Evolutionary conservation across 352 stramenopile species (phyloP).

Genomic region (Phytopythium aichiense): DNA sequence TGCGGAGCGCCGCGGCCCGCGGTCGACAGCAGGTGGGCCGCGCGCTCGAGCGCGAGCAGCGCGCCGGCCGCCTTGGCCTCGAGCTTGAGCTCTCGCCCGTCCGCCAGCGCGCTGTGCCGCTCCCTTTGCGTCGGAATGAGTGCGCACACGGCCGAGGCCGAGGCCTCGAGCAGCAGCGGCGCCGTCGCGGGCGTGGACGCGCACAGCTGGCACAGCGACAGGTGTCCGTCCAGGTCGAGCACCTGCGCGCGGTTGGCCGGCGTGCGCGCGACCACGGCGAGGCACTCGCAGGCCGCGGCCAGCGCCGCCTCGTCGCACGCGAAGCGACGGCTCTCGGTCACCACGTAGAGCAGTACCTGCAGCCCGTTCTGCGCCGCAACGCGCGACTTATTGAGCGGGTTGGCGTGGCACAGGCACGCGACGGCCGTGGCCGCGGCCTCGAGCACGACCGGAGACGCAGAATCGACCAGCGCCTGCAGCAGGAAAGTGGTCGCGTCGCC

Average conservation of each 20-base stretch:
- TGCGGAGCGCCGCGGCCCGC: conserved; percentile 7
- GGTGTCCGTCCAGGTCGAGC: conserved; percentile 54
- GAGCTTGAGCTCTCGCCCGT: conserved; percentile 57
- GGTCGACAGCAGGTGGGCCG: conserved; percentile 28
- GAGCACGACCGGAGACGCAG: conserved; percentile 30
- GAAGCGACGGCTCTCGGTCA: conserved; percentile 31
- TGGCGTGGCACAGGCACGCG: conserved; percentile 55
- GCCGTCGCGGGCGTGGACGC: conserved; percentile 24
- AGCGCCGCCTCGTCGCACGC: conserved; percentile 29
- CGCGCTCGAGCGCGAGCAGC: conserved; percentile 44
- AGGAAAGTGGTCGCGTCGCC: conserved; percentile 55
- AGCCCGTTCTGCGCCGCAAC: conserved; percentile 60
- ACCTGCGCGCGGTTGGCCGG: conserved; percentile 42
- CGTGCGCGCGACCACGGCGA: conserved; percentile 42
- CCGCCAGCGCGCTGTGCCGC: conserved; percentile 26
- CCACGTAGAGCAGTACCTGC: conserved; percentile 63
- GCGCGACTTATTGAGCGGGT: conserved; percentile 63
- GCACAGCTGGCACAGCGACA: conserved; percentile 49
- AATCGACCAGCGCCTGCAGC: conserved; percentile 60
- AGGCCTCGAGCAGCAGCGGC: conserved; percentile 31
- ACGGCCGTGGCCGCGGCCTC: conserved; percentile 46
- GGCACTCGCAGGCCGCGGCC: conserved; percentile 43
- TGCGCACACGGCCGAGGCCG: conserved; percentile 42
- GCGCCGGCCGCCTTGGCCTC: conserved; percentile 39
- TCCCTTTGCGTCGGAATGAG: conserved; percentile 43